phyloP scores from a whole-genome alignment of 305 asterid genomes.

The Ilex paraguariensis region DNA sequence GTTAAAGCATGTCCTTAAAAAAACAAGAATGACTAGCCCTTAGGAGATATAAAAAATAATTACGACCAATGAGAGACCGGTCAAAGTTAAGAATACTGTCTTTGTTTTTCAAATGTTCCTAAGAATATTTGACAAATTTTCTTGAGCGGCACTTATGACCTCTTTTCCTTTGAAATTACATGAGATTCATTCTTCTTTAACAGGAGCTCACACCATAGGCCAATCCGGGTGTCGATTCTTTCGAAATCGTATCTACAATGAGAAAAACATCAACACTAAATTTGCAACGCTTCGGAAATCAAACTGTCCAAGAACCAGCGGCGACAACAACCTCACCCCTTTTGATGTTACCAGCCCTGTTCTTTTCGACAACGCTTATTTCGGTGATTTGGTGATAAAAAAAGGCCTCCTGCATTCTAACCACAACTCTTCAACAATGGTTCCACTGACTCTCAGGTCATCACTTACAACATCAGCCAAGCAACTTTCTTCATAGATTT shows the following conservation, averaged over 20 bases:
- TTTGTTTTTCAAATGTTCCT: no score
- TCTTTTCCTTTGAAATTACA: no score
- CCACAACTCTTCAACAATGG: conserved; percentile 57
- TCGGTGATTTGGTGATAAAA: conserved; percentile 27
- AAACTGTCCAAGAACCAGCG: conserved; percentile 39
- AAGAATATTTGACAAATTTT: no score
- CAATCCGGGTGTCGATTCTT: conserved; percentile 50
- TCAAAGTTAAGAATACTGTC: no score
- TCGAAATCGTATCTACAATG: conserved; percentile 52
- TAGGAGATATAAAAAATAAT: no score
- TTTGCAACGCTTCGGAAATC: conserved; percentile 45
- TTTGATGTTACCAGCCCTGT: conserved; percentile 36
- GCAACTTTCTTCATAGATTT: conserved; percentile 39
- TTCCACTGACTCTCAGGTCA: conserved; percentile 37
- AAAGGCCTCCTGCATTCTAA: conserved; percentile 61
- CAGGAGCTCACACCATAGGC: conserved; percentile 70
- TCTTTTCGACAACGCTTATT: conserved; percentile 50
- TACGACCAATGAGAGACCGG: no score
- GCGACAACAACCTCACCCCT: conserved; percentile 39
- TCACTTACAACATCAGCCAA: conserved; percentile 22
- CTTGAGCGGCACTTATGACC: no score
- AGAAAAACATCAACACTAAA: conserved; percentile 35
- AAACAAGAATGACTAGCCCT: no score
- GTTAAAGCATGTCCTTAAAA: no score
- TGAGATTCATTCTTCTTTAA: neutral